These are phyloP conservation scores for Tetrapisispora namnaoensis DNA, from an alignment of 805 yeast genomes.

Conservation along the genomic window DNA sequence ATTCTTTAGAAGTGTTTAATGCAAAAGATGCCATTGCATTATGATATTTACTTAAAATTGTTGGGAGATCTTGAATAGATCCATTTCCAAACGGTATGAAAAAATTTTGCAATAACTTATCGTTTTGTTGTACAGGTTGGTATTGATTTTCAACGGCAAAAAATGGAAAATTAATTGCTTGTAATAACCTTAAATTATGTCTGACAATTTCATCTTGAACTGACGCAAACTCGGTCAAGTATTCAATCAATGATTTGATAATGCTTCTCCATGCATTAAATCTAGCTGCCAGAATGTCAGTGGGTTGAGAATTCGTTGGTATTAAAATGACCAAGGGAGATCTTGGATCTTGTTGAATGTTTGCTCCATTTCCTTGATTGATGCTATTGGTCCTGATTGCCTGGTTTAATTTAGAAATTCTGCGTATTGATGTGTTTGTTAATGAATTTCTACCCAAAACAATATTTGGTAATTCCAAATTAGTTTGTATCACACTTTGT, in stretches of 20 bases:
- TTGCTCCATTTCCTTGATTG: conserved; percentile 4
- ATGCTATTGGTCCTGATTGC: neutral
- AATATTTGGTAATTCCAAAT: neutral
- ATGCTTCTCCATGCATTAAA: conserved; percentile 82
- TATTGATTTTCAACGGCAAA: conserved; percentile 24
- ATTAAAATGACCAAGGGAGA: conserved; percentile 41
- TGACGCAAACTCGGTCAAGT: conserved; percentile 68
- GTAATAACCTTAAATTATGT: conserved; percentile 71
- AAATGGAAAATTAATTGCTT: conserved; percentile 49
- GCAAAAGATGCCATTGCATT: conserved; percentile 50
- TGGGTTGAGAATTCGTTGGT: conserved; percentile 64
- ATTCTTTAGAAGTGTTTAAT: conserved; percentile 47
- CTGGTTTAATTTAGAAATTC: neutral
- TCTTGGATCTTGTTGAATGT: conserved; percentile 32
- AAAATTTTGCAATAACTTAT: conserved; percentile 31
- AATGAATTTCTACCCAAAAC: neutral
- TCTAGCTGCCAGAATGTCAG: conserved; percentile 75
- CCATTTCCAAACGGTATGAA: conserved; percentile 73
- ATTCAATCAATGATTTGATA: conserved; percentile 62
- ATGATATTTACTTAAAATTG: conserved; percentile 56
- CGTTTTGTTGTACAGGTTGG: conserved; percentile 19
- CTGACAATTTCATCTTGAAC: conserved; percentile 85
- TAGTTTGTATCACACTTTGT: neutral
- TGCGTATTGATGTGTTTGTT: neutral
- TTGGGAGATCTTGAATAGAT: conserved; percentile 76